Evolutionary conservation across 768 basidiomycete species (phyloP), one percentile per base, ranked within the genome.

Genomic region (Lactifluus echinatus): DNA sequence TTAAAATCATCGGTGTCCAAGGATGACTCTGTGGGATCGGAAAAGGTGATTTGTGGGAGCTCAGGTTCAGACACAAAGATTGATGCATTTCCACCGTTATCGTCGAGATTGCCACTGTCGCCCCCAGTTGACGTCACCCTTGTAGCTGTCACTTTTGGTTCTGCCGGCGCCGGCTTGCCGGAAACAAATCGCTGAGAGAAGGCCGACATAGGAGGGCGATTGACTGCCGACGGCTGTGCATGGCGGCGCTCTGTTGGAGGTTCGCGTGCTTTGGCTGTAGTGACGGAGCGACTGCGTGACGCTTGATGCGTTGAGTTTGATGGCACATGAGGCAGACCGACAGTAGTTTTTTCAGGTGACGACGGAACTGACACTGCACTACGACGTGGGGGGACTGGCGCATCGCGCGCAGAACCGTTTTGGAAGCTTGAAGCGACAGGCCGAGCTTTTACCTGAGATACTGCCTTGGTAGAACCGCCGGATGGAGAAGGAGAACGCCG

Each of bases 401-500:
- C 26, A 28, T 43, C 49, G n/a, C 52, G 40, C 5, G 28, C 33
- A 15, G 39, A 24, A 43, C 24, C 11, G 19, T 55, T 55, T 15
- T 42, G 40, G 10, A 39, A 23, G 48, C 5, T 37, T n/a, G 40
- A 53, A 19, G 39, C 33, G 14, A 26, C 49, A 29, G 40, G 39
- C 37, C 19, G 51, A 11, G 51, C 11, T 21, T 49, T 57, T 40
- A 50, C 39, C 17, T 29, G 55, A 42, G 29, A 34, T 21, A 31
- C 28, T 34, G 39, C 15, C 44, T 43, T 31, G 15, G 37, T 17
- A 12, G 43, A 40, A 37, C 33, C 19, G 28, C 28, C 42, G 2
- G 62, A 63, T n/a, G 63, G 60, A 3, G 63, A 63, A 24, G 62
- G 62, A 19, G 62, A 61, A 11, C 63, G 63, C 12, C 63, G 63